Conservation (phyloP, 441 rosid species). For the Erodium chrysanthum region DNA sequence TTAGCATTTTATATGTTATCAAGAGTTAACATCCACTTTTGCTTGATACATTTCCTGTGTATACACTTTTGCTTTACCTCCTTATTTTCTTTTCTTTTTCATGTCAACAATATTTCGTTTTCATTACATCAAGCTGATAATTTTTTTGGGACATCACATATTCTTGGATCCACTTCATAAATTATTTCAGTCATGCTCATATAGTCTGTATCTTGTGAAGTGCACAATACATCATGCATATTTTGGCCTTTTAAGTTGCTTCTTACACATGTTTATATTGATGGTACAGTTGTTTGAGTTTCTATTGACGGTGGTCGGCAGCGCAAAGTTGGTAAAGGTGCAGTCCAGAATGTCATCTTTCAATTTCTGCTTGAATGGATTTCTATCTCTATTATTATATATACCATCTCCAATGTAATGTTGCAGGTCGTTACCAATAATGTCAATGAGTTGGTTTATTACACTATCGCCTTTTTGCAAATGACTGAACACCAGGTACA, state of each 20-base stretch:
- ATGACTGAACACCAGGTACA: constrained; percentile 83
- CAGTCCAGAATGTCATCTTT: constrained; percentile 17
- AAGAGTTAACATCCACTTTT: neutral
- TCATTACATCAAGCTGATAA: neutral
- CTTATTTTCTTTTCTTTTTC: neutral
- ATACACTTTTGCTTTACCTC: neutral
- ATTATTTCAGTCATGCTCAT: neutral
- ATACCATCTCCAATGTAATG: constrained; percentile 12
- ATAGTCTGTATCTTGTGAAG: constrained; percentile 9
- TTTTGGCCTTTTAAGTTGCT: constrained; percentile 18
- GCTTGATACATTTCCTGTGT: neutral
- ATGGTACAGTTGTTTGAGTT: constrained; percentile 72
- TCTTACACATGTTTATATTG: constrained; percentile 18
- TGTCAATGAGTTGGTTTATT: constrained; percentile 66
- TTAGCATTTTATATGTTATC: too few relatives aligned
- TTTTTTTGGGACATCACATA: too few relatives aligned
- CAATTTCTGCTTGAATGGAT: constrained; percentile 7
- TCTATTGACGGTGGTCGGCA: constrained; percentile 71
- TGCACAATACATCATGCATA: constrained; percentile 5
- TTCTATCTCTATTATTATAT: constrained; percentile 4
- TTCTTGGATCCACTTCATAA: too few relatives aligned
- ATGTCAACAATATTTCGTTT: neutral
- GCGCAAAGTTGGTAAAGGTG: constrained; percentile 64
- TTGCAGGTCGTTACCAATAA: constrained; percentile 49
- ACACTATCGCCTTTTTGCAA: constrained; percentile 77